These are phyloP conservation scores for Rubia yunnanensis DNA, from an alignment of 257 asterid species.

Conservation along the genomic window DNA sequence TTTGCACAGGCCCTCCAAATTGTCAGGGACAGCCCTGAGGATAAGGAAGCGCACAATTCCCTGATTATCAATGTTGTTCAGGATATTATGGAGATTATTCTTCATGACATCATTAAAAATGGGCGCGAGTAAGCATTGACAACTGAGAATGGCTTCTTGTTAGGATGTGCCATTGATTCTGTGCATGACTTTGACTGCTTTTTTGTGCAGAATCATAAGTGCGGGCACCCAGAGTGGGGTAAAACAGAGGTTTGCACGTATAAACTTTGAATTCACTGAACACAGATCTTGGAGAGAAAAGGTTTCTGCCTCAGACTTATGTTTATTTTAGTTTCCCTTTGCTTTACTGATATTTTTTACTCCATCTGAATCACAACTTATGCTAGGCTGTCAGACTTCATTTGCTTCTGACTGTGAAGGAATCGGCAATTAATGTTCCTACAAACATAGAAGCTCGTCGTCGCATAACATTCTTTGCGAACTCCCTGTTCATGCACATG, in stretches of 20 bases:
- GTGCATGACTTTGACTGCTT: conserved; percentile 16
- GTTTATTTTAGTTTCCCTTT: conserved; percentile 12
- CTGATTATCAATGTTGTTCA: conserved; percentile 76
- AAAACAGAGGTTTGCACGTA: conserved; percentile 72
- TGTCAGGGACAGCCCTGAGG: too few relatives aligned
- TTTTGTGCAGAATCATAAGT: conserved; percentile 44
- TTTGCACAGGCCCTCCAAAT: too few relatives aligned
- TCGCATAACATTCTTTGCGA: conserved; percentile 87
- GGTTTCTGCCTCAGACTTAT: conserved; percentile 34
- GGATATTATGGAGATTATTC: conserved; percentile 82
- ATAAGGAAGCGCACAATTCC: conserved; percentile 34
- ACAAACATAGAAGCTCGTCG: conserved; percentile 93
- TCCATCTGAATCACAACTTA: conserved; percentile 11
- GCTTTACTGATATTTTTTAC: conserved; percentile 8
- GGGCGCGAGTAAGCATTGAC: conserved; percentile 56
- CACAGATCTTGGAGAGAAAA: conserved; percentile 79
- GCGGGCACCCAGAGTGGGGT: conserved; percentile 30
- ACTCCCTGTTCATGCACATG: conserved; percentile 93
- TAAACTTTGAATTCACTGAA: conserved; percentile 42
- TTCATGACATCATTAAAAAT: conserved; percentile 73
- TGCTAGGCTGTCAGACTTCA: conserved; percentile 89
- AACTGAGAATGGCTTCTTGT: conserved; percentile 1
- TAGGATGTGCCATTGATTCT: conserved; percentile 17
- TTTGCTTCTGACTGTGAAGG: conserved; percentile 91
- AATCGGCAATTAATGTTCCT: conserved; percentile 93